Evolutionary conservation across 2,329 filamentous ascomycete species (phyloP).

Genomic region (Microsporum audouinii): DNA sequence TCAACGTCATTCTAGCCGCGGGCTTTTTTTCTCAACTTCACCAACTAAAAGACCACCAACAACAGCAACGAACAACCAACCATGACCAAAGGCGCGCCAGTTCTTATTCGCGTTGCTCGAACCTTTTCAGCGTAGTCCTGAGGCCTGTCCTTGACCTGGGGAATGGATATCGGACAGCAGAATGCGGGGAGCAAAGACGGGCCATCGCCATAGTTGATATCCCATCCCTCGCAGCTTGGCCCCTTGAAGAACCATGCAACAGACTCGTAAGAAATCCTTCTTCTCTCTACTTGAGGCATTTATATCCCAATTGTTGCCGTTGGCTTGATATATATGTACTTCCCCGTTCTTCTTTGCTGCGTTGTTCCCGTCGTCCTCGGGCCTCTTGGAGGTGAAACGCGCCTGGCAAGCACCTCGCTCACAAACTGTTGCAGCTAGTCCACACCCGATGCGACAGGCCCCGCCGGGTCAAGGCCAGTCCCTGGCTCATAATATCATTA

Average conservation of each 20-base stretch:
- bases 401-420: neutral
- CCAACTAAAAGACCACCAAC: neutral
- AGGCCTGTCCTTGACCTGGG: neutral
- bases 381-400: constrained; percentile 10
- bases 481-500: constrained; percentile 26
- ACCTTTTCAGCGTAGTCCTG: neutral
- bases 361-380: constrained; percentile 8
- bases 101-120: neutral
- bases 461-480: constrained; percentile 23
- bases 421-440: constrained; percentile 21
- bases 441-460: constrained; percentile 29
- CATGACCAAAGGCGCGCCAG: neutral
- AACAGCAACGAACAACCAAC: neutral
- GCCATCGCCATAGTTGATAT: neutral
- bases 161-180: neutral
- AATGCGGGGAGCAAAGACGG: neutral
- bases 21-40: neutral
- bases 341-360: neutral
- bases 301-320: constrained; percentile 3
- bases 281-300: neutral
- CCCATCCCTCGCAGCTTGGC: neutral
- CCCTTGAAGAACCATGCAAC: constrained; percentile 8
- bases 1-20: too few relatives aligned
- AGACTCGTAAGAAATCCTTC: constrained; percentile 8
- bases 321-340: neutral